These are phyloP conservation scores for Lachnellula occidentalis DNA, from an alignment of 2,329 filamentous ascomycete species.

Conservation along the genomic window DNA sequence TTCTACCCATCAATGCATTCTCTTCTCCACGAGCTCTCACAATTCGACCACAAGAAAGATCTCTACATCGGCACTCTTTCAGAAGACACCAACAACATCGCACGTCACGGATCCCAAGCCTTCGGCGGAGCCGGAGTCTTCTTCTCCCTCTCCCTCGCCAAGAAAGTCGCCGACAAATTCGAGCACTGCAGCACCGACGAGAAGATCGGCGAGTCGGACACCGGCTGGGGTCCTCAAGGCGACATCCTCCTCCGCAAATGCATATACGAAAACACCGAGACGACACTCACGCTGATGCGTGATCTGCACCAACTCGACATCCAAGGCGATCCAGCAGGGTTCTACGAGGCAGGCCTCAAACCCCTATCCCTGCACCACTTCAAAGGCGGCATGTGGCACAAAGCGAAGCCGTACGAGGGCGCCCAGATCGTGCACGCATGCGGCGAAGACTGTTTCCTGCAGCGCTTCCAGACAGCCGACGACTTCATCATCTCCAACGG, in stretches of 20 bases:
- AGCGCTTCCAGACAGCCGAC: constrained; percentile 27
- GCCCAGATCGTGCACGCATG: constrained; percentile 27
- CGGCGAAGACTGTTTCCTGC: constrained; percentile 30
- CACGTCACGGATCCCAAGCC: constrained; percentile 30
- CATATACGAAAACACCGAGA: constrained; percentile 29
- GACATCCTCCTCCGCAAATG: constrained; percentile 30
- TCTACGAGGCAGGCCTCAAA: constrained; percentile 28
- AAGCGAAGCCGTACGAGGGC: constrained; percentile 22
- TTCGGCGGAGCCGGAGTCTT: constrained; percentile 31
- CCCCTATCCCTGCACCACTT: constrained; percentile 30
- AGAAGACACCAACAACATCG: constrained; percentile 28
- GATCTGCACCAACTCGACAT: constrained; percentile 30
- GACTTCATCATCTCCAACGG: constrained; percentile 30
- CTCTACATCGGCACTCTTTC: constrained; percentile 31
- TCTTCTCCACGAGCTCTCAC: constrained; percentile 22
- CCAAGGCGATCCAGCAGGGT: constrained; percentile 26
- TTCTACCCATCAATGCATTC: constrained; percentile 29
- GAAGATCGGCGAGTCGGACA: constrained; percentile 50
- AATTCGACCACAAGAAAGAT: constrained; percentile 21
- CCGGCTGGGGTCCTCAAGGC: constrained; percentile 48
- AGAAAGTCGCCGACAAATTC: constrained; percentile 41
- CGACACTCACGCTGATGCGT: constrained; percentile 26
- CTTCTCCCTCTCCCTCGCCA: constrained; percentile 37
- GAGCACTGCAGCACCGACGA: constrained; percentile 42
- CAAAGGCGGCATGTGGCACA: constrained; percentile 49